Evolutionary conservation across 2,329 filamentous ascomycete species (phyloP).

Genomic region (Ramularia endophylla): DNA sequence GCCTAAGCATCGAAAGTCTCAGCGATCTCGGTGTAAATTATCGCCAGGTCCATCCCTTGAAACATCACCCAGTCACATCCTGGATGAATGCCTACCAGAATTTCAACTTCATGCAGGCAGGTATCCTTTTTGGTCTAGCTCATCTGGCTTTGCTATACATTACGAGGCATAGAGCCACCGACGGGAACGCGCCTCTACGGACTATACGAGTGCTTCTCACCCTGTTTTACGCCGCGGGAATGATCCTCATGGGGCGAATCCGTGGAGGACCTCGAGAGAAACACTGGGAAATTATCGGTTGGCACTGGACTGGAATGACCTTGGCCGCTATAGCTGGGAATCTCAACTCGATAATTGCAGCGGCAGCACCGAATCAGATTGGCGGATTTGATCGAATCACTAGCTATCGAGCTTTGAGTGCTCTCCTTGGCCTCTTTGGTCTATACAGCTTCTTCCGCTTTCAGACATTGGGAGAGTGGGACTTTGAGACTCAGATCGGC

Average conservation of each 20-base stretch:
- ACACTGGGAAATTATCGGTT: conserved; percentile 16
- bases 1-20: conserved; percentile 15
- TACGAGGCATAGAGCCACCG: conserved; percentile 2
- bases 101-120: conserved; percentile 12
- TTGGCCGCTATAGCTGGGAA: conserved; percentile 14
- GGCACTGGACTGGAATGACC: conserved; percentile 17
- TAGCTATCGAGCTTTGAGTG: conserved; percentile 12
- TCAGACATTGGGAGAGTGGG: conserved; percentile 16
- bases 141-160: conserved; percentile 10
- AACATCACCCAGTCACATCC: conserved; percentile 18
- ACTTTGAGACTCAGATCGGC: conserved; percentile 17
- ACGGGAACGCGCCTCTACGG: conserved; percentile 5
- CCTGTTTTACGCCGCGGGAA: conserved; percentile 10
- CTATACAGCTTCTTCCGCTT: conserved; percentile 17
- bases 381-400: conserved; percentile 8
- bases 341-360: conserved; percentile 14
- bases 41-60: conserved; percentile 20
- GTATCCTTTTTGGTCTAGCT: conserved; percentile 10
- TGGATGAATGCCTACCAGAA: conserved; percentile 7
- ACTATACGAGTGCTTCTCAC: conserved; percentile 9
- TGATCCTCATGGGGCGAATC: conserved; percentile 13
- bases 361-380: conserved; percentile 6
- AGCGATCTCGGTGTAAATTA: conserved; percentile 18
- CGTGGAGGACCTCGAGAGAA: conserved; percentile 19
- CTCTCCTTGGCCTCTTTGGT: conserved; percentile 8